phyloP scores from a whole-genome alignment of 225 moss, liverwort and hornwort genomes.

The Climacium dendroides region DNA sequence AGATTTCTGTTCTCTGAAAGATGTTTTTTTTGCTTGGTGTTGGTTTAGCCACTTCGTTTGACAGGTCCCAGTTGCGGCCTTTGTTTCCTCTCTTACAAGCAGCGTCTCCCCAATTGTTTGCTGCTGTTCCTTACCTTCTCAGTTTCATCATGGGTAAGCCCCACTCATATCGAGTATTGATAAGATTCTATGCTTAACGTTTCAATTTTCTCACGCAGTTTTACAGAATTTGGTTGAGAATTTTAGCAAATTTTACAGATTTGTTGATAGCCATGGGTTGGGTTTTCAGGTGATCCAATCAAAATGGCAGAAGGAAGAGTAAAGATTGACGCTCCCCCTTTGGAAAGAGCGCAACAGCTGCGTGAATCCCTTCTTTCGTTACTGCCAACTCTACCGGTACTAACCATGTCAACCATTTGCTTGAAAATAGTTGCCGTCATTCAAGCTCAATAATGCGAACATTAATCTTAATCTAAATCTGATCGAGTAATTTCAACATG shows the following conservation, averaged over 20 bases:
- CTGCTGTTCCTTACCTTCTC: slow-evolving; percentile 47
- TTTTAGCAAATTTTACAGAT: background rate
- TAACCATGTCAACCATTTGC: background rate
- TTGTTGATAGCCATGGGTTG: background rate
- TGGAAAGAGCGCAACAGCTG: slow-evolving; percentile 12
- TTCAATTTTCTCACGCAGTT: background rate
- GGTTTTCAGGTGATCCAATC: slow-evolving; percentile 33
- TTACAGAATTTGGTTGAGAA: background rate
- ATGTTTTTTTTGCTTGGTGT: background rate
- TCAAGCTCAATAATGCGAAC: background rate
- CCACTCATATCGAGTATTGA: background rate
- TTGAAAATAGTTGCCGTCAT: background rate
- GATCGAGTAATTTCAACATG: background rate
- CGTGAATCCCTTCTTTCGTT: slow-evolving; percentile 32
- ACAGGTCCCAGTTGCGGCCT: slow-evolving; percentile 61
- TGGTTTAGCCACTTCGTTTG: slow-evolving; percentile 55
- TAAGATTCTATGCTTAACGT: background rate
- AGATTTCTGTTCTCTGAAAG: background rate
- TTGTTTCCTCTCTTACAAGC: slow-evolving; percentile 50
- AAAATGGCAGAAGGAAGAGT: slow-evolving; percentile 45
- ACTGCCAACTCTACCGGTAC: slow-evolving; percentile 42
- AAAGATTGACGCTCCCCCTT: background rate
- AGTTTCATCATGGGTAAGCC: slow-evolving; percentile 78
- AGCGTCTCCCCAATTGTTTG: slow-evolving; percentile 26
- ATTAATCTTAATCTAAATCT: too few species aligned